These are phyloP conservation scores for Exophiala oligosperma DNA, from an alignment of 2,329 filamentous ascomycete genomes.

Conservation along the genomic window DNA sequence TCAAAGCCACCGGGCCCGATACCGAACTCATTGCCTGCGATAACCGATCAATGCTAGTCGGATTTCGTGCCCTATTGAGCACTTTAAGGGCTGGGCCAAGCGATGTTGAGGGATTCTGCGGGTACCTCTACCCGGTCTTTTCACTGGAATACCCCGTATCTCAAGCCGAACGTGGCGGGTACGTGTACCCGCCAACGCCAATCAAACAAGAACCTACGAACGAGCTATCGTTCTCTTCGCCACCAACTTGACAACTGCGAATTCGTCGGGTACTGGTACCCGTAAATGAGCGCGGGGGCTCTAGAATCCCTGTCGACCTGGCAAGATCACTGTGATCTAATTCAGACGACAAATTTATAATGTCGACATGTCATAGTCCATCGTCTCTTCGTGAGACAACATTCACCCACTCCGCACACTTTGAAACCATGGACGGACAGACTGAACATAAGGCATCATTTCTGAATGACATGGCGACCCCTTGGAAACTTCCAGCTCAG, in stretches of 20 bases:
- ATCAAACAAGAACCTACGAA: neutral
- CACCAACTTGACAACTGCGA: neutral
- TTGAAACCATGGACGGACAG: neutral
- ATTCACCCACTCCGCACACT: neutral
- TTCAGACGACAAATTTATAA: too few species aligned
- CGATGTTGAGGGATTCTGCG: neutral
- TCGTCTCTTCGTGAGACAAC: neutral
- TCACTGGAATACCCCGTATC: too few species aligned
- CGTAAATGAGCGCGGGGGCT: neutral
- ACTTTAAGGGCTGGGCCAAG: neutral
- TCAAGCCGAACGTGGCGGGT: neutral
- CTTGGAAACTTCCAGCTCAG: constrained; percentile 30
- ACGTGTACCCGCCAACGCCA: neutral
- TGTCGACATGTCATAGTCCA: too few species aligned
- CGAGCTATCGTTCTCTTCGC: neutral
- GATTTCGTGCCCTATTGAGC: too few species aligned
- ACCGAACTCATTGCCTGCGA: too few species aligned
- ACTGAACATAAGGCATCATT: too few species aligned
- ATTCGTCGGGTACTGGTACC: neutral
- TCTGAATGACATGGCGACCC: constrained; percentile 5
- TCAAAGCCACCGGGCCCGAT: too few species aligned
- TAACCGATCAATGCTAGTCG: too few species aligned
- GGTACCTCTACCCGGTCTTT: neutral
- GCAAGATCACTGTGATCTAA: too few species aligned
- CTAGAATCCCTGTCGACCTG: too few species aligned